Evolutionary conservation across 2,329 filamentous ascomycete genomes (phyloP), one percentile per base, ranked within the genome.

Genomic region (Exophiala alcalophila): DNA sequence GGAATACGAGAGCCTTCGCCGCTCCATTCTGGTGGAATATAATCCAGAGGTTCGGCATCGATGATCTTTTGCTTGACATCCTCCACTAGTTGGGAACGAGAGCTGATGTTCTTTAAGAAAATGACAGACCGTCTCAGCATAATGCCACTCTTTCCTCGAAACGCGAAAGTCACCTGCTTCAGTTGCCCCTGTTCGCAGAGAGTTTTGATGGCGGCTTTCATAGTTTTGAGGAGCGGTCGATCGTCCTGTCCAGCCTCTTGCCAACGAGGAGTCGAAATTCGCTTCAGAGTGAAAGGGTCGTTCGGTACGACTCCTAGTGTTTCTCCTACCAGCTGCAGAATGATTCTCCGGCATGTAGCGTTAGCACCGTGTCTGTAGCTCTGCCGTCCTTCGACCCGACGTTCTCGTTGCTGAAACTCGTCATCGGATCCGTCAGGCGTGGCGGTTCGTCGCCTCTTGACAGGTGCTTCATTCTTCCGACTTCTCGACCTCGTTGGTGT

Each of bases 251-350:
- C 69, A 6, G 61, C 54, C 47, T 65, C 69, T 37, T 69, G 62
- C 77, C 78, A 82, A 14, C 40, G 46, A 28, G 54, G 32, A 20
- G 33, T 29, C 29, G 50, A 43, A 7, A 48, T 38, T 14, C 54
- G 45, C 36, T 45, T 48, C 23, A 57, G 16, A 11, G 69, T 61
- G 2, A 70, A 69, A 10, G 67, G 62, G 16, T 74, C 70, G 25
- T 73, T 67, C 2, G 78, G 76, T 39, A 74, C 80, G 2, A 74
- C 71, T 5, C 79, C 79, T 31, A 68, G 67, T 40, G 72, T 73
- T 34, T 69, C 66, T 30, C 74, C 63, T 9, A 81, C 55, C 26
- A 81, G 71, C 18, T 77, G 68, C 56, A 77, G 59, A 3, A 81
- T 63, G 20, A 80, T 72, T 12, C 69, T 69, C 38, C 64, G 67